These are phyloP conservation scores for Scedosporium aurantiacum DNA, from an alignment of 2,329 filamentous ascomycete genomes.

Conservation along the genomic window DNA sequence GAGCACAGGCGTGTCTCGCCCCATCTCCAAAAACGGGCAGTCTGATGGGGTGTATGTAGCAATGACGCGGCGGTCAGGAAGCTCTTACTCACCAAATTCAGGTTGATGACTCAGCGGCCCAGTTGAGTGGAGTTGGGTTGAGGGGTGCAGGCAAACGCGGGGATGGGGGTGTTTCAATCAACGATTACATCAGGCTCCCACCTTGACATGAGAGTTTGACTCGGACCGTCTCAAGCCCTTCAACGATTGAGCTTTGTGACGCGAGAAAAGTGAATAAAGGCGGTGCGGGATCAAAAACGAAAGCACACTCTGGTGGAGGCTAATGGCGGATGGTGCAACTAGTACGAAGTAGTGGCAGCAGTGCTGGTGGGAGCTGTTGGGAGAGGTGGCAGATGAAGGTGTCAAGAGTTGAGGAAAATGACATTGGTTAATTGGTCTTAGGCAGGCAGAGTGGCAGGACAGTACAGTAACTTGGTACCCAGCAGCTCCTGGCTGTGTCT, in stretches of 20 bases:
- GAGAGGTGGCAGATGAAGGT: too few species aligned
- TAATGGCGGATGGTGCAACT: too few species aligned
- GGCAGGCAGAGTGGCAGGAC: too few species aligned
- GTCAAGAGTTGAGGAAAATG: too few species aligned
- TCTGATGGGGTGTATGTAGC: background rate
- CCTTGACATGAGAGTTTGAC: background rate
- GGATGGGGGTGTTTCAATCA: constrained; percentile 8
- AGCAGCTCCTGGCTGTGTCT: too few species aligned
- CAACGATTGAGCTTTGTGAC: background rate
- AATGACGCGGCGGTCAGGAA: constrained; percentile 6
- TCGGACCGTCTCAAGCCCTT: background rate
- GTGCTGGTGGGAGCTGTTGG: too few species aligned
- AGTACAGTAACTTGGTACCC: too few species aligned
- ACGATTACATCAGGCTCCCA: constrained; percentile 8
- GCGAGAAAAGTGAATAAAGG: background rate
- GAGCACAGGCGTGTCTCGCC: background rate
- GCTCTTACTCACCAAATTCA: background rate
- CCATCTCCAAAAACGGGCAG: background rate
- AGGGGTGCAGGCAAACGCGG: constrained; percentile 8
- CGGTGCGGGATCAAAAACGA: background rate
- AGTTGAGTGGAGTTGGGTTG: background rate
- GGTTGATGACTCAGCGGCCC: background rate
- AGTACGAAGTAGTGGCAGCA: too few species aligned
- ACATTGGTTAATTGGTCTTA: too few species aligned
- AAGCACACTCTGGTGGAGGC: background rate